These are phyloP conservation scores for Blastobotrys robertii DNA, from an alignment of 805 yeast species.

Conservation along the genomic window DNA sequence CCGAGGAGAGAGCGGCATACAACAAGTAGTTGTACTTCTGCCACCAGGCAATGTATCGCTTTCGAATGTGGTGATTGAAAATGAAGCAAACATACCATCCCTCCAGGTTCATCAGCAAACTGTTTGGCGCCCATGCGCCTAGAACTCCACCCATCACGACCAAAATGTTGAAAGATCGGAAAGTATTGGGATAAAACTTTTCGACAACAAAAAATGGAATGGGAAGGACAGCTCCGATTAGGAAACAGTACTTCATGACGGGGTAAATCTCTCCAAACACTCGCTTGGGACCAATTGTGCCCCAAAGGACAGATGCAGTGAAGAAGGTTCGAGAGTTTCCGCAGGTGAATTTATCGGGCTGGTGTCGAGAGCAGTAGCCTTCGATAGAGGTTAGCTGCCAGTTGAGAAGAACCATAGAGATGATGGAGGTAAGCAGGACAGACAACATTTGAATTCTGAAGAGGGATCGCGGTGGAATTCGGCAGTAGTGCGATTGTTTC, in stretches of 20 bases:
- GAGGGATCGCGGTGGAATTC: slow-evolving; percentile 33
- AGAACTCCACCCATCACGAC: not conserved
- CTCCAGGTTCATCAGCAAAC: slow-evolving; percentile 7
- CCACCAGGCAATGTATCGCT: slow-evolving; percentile 41
- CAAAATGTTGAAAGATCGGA: slow-evolving; percentile 5
- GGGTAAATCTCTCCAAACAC: slow-evolving; percentile 33
- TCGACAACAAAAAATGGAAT: slow-evolving; percentile 22
- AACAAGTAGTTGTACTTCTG: slow-evolving; percentile 43
- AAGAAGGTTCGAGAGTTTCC: slow-evolving; percentile 36
- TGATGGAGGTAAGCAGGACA: slow-evolving; percentile 31
- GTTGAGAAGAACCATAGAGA: slow-evolving; percentile 25
- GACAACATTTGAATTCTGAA: slow-evolving; percentile 33
- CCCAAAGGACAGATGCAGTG: slow-evolving; percentile 36
- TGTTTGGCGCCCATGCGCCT: not conserved
- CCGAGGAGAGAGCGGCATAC: slow-evolving; percentile 40
- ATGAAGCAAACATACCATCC: slow-evolving; percentile 33
- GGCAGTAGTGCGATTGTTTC: slow-evolving; percentile 38
- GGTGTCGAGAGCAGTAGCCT: slow-evolving; percentile 34
- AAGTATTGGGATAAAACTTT: slow-evolving; percentile 17
- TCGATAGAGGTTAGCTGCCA: slow-evolving; percentile 26
- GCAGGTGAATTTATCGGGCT: slow-evolving; percentile 32
- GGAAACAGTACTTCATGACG: slow-evolving; percentile 36
- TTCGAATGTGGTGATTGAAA: slow-evolving; percentile 38
- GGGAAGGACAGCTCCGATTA: slow-evolving; percentile 30
- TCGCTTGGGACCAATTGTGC: slow-evolving; percentile 38